Conservation (phyloP, 148 eudicot species). For the Beta vulgaris region DNA sequence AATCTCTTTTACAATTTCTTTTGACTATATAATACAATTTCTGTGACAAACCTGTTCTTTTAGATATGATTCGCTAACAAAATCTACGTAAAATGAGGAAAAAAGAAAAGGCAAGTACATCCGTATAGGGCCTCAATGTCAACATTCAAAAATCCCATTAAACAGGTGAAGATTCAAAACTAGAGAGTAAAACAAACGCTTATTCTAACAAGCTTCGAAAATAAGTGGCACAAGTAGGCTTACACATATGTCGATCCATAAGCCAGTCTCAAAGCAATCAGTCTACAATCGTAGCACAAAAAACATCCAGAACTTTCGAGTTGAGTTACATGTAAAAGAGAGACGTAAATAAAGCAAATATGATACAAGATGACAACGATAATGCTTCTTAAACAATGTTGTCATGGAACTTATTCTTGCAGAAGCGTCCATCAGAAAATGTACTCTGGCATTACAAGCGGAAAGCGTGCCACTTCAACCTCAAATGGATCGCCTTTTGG, state of each 20-base stretch:
- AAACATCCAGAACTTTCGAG: neutral
- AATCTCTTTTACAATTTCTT: no score
- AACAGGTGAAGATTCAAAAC: neutral
- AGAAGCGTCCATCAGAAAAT: conserved; percentile 46
- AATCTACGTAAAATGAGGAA: neutral
- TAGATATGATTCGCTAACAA: neutral
- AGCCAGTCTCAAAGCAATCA: conserved; percentile 1
- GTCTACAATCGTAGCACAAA: neutral
- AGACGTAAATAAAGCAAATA: neutral
- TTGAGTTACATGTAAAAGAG: neutral
- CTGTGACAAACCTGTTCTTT: no score
- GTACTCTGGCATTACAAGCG: conserved; percentile 64
- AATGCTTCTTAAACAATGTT: no score
- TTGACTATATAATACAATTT: no score
- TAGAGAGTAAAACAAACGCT: neutral
- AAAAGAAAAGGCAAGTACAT: neutral
- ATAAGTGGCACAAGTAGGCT: neutral
- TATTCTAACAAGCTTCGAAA: neutral
- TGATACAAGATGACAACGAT: neutral
- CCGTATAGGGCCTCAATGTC: no score
- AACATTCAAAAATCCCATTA: no score
- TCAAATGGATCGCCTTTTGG: conserved; percentile 54
- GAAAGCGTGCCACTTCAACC: conserved; percentile 59
- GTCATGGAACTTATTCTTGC: neutral
- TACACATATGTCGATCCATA: neutral